These are phyloP conservation scores for Pestalotiopsis sp. DNA, from an alignment of 2,329 filamentous ascomycete genomes.

Conservation along the genomic window DNA sequence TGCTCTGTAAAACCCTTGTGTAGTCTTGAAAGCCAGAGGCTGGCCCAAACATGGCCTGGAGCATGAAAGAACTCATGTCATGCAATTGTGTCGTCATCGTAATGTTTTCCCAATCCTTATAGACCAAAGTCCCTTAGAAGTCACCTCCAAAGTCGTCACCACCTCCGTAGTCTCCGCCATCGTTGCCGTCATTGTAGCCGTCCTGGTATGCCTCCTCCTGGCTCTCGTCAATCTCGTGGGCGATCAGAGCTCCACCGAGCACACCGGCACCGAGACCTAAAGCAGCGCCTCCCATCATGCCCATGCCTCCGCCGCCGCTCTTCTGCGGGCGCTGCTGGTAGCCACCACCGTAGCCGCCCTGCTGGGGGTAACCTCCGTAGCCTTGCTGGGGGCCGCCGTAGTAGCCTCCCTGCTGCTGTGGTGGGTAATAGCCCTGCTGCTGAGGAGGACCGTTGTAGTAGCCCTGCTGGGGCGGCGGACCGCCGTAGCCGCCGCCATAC, in stretches of 20 bases:
- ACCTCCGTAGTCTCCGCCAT: conserved; percentile 37
- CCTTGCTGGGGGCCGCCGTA: conserved; percentile 34
- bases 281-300: conserved; percentile 73
- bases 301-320: conserved; percentile 57
- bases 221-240: conserved; percentile 65
- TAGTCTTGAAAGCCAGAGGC: background rate
- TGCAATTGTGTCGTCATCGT: conserved; percentile 25
- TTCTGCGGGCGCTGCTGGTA: conserved; percentile 34
- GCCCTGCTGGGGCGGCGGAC: conserved; percentile 22
- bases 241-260: conserved; percentile 75
- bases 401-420: conserved; percentile 23
- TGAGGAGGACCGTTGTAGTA: conserved; percentile 25
- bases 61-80: conserved; percentile 38
- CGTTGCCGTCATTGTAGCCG: conserved; percentile 48
- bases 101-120: background rate
- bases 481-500: conserved; percentile 23
- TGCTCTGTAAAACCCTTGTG: too few species aligned
- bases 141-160: conserved; percentile 29
- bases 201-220: conserved; percentile 62
- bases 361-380: conserved; percentile 44
- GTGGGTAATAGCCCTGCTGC: conserved; percentile 28
- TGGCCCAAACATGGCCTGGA: background rate
- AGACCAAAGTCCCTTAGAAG: conserved; percentile 8
- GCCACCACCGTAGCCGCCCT: conserved; percentile 18
- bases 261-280: conserved; percentile 82